Conservation (phyloP, 164 flowering plant genomes). For the Akebia trifoliata region DNA sequence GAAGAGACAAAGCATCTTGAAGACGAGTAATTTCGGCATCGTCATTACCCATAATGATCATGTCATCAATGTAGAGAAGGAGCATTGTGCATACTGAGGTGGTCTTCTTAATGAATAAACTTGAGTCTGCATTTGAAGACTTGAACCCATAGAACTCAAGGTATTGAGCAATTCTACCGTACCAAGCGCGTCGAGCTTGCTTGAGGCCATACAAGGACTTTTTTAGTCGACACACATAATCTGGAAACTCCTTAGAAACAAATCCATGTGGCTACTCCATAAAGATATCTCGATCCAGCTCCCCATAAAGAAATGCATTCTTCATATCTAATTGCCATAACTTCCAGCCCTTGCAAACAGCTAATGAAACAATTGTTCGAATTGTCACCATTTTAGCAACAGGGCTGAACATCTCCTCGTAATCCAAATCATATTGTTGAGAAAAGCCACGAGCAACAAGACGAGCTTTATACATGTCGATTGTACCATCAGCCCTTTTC, state of each 20-base stretch:
- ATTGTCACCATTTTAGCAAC: conserved; percentile 7
- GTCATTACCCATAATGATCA: neutral
- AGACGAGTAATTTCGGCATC: too few relatives aligned
- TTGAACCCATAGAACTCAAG: neutral
- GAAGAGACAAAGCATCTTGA: too few relatives aligned
- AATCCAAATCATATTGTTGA: conserved; percentile 4
- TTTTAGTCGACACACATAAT: neutral
- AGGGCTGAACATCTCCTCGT: conserved; percentile 7
- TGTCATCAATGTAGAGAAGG: conserved; percentile 8
- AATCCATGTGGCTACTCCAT: conserved; percentile 1
- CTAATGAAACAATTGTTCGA: conserved; percentile 6
- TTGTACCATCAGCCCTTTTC: neutral
- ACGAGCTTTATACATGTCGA: conserved; percentile 9
- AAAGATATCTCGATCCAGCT: neutral
- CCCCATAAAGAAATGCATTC: conserved; percentile 1
- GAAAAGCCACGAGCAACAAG: conserved; percentile 4
- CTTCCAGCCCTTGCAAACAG: neutral
- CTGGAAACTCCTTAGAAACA: neutral
- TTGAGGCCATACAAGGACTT: neutral
- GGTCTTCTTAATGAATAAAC: neutral
- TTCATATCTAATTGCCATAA: neutral
- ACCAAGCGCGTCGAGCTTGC: neutral
- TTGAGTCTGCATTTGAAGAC: neutral
- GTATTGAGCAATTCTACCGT: neutral
- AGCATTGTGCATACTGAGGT: neutral